Evolutionary conservation across 805 yeast genomes (phyloP), one percentile per base, ranked within the genome.

Genomic region (Barnettozyma californica): DNA sequence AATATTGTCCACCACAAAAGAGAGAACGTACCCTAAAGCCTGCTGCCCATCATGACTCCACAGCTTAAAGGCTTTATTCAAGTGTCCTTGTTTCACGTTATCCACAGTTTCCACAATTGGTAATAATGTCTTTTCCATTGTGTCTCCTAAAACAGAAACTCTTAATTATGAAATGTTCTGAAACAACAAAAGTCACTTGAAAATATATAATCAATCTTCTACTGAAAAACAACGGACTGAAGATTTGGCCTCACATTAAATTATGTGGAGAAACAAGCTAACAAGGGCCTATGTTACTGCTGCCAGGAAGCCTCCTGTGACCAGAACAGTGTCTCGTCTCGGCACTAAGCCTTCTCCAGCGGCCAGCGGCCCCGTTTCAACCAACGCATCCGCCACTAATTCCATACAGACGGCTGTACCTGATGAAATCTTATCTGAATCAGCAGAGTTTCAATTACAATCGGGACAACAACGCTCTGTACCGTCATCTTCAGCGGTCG

Each of bases 401-500:
- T 21, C 41, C 31, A 11, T 37, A 5, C 35, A 36, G 23, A 39
- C 37, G 9, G 8, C 41, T 36, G 33, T 25, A 20, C 13, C 26
- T 43, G 36, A 33, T 21, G 31, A 41, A 19, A 26, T 19, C 11
- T 37, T 53, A 6, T 51, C 51, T 20, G 59, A 57, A 31, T 58
- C 62, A 4, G 55, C 58, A 25, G 62, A 56, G 46, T 58, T 58
- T 38, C 51, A 51, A 7, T 43, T 58, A 9, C 62, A 54, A 40
- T 53, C 52, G 9, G 60, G 59, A 3, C 60, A 52, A 40, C 54
- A 60, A 10, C 48, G 52, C 29, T 23, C 47, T 5, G 41, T 27
- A 5, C 14, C 41, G 2, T 7, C 49, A 5, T 42, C 53, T 6
- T 41, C 51, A 5, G 20, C 34, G 8, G 13, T 37, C 7, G 7